phyloP scores from a whole-genome alignment of 2,329 filamentous ascomycete genomes.

The Mycosphaerella arachidis region DNA sequence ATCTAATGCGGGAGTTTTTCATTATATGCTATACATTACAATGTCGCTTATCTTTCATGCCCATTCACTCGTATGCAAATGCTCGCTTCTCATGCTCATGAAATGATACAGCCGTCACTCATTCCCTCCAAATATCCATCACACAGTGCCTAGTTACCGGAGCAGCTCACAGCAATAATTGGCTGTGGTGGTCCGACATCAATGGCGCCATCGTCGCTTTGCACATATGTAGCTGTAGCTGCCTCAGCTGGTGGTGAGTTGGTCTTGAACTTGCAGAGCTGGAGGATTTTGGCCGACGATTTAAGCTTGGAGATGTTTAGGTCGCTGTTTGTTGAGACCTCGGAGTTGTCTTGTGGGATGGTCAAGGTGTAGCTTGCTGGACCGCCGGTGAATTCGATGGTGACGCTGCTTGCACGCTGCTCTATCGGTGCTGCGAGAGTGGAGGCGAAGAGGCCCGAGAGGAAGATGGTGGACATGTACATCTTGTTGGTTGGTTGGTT shows the following conservation, averaged over 20 bases:
- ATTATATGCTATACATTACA: too few species aligned
- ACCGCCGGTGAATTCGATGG: conserved; percentile 8
- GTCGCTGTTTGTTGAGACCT: conserved; percentile 1
- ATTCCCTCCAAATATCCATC: background rate
- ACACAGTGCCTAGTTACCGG: background rate
- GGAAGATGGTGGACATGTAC: conserved; percentile 4
- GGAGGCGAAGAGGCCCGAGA: conserved; percentile 1
- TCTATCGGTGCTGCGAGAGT: conserved; percentile 3
- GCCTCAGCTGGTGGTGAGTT: conserved; percentile 4
- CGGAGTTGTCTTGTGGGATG: background rate
- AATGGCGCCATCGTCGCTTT: conserved; percentile 4
- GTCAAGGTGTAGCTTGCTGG: conserved; percentile 8
- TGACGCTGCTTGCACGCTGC: conserved; percentile 1
- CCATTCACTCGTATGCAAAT: too few species aligned
- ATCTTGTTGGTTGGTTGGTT: background rate
- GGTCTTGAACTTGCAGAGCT: conserved; percentile 5
- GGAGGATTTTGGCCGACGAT: background rate
- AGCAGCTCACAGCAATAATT: conserved; percentile 8
- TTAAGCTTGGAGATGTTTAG: conserved; percentile 9
- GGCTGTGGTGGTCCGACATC: conserved; percentile 10
- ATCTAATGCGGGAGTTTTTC: too few species aligned
- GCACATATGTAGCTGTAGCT: conserved; percentile 4
- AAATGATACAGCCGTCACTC: background rate
- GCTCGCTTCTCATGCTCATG: background rate
- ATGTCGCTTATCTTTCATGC: too few species aligned